These are phyloP conservation scores for Astrothelium subdiscretum DNA, from an alignment of 495 filamentous ascomycete genomes.

Conservation along the genomic window DNA sequence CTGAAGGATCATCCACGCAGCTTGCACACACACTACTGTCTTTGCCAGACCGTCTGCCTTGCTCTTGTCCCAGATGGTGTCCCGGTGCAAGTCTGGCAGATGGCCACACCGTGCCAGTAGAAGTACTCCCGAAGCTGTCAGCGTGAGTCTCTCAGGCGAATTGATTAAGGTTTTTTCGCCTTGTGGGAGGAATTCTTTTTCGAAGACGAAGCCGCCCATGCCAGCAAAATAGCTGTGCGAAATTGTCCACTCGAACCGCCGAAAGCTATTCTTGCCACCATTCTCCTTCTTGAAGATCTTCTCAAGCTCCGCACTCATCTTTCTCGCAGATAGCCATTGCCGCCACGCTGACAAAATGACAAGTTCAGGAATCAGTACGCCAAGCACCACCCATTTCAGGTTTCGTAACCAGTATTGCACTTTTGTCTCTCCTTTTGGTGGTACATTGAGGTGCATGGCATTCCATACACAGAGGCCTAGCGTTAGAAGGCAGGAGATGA, in stretches of 20 bases:
- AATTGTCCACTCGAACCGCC: not conserved
- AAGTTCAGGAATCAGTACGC: constrained; percentile 17
- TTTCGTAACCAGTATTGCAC: not conserved
- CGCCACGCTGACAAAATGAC: constrained; percentile 4
- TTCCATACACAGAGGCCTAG: constrained; percentile 19
- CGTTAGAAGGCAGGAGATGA: constrained; percentile 17
- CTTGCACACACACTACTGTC: constrained; percentile 27
- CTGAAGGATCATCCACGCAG: constrained; percentile 29
- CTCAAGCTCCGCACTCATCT: constrained; percentile 7
- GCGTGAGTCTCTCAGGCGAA: constrained; percentile 3
- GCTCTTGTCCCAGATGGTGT: constrained; percentile 21
- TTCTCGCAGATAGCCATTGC: not conserved
- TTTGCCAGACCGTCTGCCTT: constrained; percentile 29
- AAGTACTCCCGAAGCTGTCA: constrained; percentile 20
- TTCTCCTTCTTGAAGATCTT: constrained; percentile 3
- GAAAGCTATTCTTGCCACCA: not conserved
- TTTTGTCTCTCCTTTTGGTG: not conserved
- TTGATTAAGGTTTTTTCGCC: not conserved
- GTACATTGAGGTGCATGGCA: constrained; percentile 19
- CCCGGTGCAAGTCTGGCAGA: constrained; percentile 9
- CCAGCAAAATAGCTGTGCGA: constrained; percentile 15
- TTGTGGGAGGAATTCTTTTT: not conserved
- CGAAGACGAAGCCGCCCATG: constrained; percentile 22
- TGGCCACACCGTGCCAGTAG: constrained; percentile 14
- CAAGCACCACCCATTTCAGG: constrained; percentile 10